Base-by-base conservation (phyloP, 1,139 yeast species). In the Yamadazyma trypodendri region DNA sequence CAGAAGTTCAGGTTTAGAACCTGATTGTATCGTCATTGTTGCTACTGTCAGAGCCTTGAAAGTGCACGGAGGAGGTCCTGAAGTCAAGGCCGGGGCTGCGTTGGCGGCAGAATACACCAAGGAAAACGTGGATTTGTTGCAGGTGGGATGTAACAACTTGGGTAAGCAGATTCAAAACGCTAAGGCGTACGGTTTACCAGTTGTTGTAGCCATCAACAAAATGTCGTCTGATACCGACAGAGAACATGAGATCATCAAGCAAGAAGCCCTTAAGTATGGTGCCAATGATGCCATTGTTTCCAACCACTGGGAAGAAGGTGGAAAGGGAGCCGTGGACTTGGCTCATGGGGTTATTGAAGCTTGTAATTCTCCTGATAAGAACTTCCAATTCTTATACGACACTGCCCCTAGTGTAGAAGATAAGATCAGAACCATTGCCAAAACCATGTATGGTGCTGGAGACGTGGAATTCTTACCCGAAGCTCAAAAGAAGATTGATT, bases 291-390 rank as follows among this genome's bases (percentile, higher is more conserved):
- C 97, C 22, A 84, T 92, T 55, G 90, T 87, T 28, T 84, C 96
- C 30, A 87, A 87, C 75, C 98, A 92, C 67, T 92, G 97, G 97
- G 97, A 86, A 65, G 87, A 87, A 68, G 98, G 98, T 69, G 98
- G 98, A 52, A 69, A 72, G 49, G 98, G 98, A 55, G 97, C 98
- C 9, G 77, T 87, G 48, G 84, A 77, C 41, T 78, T 92, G 49
- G 97, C 97, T 39, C 57, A 83, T 45, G 96, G 95, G 44, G 94
- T 90, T 43, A 78, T 88, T 51, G 71, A 74, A 45, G 92, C 94
- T 30, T 77, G 90, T 40, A 74, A 79, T 55, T 52, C 67, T 25
- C 48, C 55, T 37, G 73, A 73, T 41, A 68, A 72, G 51, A 65
- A 79, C 46, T 82, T 84, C 71, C 72, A 79, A 54, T 81, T 84